A percentile compares a stretch with the other conserved stretches of the same genome.
Conservation (phyloP, 2,329 filamentous ascomycete species). For the Leptographium wingfieldii region DNA sequence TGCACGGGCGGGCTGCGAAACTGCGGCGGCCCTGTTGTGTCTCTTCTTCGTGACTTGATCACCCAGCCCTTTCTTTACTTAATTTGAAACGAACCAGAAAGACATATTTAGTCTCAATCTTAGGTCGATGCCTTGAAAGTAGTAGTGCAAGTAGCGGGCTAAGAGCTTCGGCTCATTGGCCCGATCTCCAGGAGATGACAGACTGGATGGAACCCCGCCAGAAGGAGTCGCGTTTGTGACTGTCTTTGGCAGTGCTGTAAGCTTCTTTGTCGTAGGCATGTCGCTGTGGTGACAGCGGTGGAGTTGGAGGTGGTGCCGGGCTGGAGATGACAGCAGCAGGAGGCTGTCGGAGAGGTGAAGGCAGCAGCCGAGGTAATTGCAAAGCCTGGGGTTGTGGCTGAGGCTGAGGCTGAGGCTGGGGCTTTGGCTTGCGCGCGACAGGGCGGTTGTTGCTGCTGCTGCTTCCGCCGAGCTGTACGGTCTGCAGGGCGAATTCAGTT, state of each 20-base stretch:
- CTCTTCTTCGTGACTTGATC: neutral
- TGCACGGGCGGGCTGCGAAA: neutral
- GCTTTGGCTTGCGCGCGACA: neutral
- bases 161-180: neutral
- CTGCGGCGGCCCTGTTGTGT: neutral
- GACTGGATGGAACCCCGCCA: neutral
- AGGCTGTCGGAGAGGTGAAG: neutral
- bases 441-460: neutral
- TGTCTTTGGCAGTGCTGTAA: neutral
- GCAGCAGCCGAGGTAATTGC: neutral
- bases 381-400: neutral
- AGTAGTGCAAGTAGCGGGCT: neutral
- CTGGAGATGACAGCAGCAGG: neutral
- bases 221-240: neutral
- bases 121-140: neutral
- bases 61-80: neutral
- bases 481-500: neutral
- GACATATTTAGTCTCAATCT: neutral
- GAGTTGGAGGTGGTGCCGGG: conserved; percentile 5
- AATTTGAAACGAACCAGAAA: neutral
- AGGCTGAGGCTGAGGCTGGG: neutral
- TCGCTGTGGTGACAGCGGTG: conserved; percentile 7
- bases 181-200: neutral
- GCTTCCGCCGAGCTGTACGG: neutral
- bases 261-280: neutral